Percentiles rank a stretch among this genome's conserved stretches.
phyloP scores from a whole-genome alignment of 2,329 filamentous ascomycete species.

The Chaetomiaceae sp. region DNA sequence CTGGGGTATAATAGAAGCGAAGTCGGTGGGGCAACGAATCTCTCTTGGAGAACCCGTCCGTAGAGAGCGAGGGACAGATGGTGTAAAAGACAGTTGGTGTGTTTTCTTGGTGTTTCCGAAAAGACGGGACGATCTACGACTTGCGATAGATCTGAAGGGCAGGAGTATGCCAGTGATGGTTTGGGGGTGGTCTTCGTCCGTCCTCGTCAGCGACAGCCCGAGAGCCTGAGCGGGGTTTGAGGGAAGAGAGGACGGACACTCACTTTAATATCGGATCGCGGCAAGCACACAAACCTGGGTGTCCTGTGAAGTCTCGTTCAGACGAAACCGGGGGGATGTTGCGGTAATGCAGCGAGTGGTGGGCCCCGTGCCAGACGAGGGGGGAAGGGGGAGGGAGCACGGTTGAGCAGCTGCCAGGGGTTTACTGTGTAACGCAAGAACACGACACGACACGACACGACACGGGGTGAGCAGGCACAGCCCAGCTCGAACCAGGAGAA shows the following conservation, averaged over 20 bases:
- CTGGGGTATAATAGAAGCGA: constrained; percentile 6
- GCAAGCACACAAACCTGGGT: constrained; percentile 1
- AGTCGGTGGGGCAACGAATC: neutral
- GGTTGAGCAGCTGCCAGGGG: constrained; percentile 4
- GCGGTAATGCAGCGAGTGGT: constrained; percentile 6
- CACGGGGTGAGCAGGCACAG: constrained; percentile 17
- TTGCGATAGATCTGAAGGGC: constrained; percentile 14
- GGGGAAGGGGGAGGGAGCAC: constrained; percentile 1
- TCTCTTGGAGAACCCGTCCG: constrained; percentile 1
- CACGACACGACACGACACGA: too few relatives aligned
- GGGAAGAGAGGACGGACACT: constrained; percentile 5
- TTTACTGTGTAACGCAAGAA: constrained; percentile 8
- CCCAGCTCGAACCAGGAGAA: constrained; percentile 9
- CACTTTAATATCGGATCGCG: constrained; percentile 9
- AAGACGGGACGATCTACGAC: constrained; percentile 19
- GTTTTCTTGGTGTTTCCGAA: neutral
- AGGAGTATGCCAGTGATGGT: constrained; percentile 5
- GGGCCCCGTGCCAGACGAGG: constrained; percentile 9
- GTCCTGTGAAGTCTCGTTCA: constrained; percentile 8
- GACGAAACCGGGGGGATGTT: neutral
- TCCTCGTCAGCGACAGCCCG: constrained; percentile 9
- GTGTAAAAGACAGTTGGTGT: constrained; percentile 11
- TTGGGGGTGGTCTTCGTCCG: neutral
- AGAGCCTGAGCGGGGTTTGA: constrained; percentile 7
- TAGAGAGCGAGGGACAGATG: constrained; percentile 1